Base-by-base conservation (phyloP, 2,329 filamentous ascomycete genomes). In the Blumeria hordei region DNA sequence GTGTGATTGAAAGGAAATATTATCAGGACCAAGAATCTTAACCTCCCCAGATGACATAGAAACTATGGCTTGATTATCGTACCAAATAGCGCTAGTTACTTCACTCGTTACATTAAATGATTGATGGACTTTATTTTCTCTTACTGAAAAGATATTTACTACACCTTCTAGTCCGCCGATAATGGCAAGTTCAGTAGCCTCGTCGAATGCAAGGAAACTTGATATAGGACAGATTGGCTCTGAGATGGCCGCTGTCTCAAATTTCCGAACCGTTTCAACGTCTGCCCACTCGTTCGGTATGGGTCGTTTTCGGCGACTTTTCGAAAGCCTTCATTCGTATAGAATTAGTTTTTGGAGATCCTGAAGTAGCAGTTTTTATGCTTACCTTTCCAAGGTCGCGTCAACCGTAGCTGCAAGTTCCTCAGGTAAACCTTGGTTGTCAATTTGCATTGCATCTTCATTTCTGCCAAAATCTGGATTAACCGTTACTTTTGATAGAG, bases 361-460 rank as follows among this genome's bases (percentile, higher is more conserved):
- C 37, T 43, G 3, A 6, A 6, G n/a, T n/a, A 35, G 9, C 14
- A 28, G 39, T 32, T 34, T 44, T 53, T 54, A 74, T 21, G 28
- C 83, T 57, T 77, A 92, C 84, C 76, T 76, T 66, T 83, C 75
- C 65, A 94, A 85, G 63, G 84, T 85, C 66, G 80, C 79, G 58
- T 94, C 84, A 53, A 98, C 80, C 64, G 81, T 80, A 55, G 76
- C 76, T 18, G 78, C 72, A 52, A 95, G 71, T 12, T 76, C 75
- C 47, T 84, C 80, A 2, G 88, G 80, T 35, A 98, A 72, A 28
- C 77, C 78, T 62, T 88, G 79, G 55, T 76, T 79, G 66, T 98
- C 92, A 16, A 98, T 81, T 60, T 92, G 85, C 92, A 98, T 98
- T 16, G 83, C 82, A 67, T 96, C 92, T 33, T 81, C 85, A 62